These are phyloP conservation scores for Mycena albidolilacea DNA, from an alignment of 768 basidiomycete species.

Conservation along the genomic window DNA sequence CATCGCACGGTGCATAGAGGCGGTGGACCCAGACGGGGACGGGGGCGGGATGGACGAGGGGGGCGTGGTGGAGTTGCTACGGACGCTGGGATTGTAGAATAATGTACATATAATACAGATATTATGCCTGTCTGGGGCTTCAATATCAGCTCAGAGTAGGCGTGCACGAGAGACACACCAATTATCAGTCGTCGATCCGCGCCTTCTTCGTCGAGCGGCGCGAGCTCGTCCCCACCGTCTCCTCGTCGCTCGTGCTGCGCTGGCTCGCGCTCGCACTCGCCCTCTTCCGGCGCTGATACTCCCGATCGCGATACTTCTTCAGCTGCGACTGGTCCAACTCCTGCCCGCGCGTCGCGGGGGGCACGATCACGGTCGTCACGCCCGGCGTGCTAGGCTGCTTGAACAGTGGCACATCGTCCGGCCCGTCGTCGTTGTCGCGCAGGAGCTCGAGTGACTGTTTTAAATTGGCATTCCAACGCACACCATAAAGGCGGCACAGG, in stretches of 20 bases:
- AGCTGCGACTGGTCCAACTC: constrained; percentile 80
- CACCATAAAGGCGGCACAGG: constrained; percentile 22
- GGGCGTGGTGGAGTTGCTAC: constrained; percentile 67
- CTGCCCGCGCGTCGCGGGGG: constrained; percentile 77
- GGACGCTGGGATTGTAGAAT: constrained; percentile 56
- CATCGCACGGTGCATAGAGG: constrained; percentile 84
- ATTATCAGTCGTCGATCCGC: constrained; percentile 72
- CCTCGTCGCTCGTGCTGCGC: constrained; percentile 83
- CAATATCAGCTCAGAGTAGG: neutral
- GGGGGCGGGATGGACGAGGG: constrained; percentile 73
- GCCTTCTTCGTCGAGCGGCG: constrained; percentile 80
- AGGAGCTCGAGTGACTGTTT: constrained; percentile 80
- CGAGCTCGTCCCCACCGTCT: constrained; percentile 59
- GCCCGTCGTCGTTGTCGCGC: constrained; percentile 80
- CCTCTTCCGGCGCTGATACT: constrained; percentile 86
- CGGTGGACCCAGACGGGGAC: constrained; percentile 83
- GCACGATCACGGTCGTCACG: constrained; percentile 83
- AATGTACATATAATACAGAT: constrained; percentile 38
- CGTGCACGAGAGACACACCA: constrained; percentile 13
- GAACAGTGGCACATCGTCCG: constrained; percentile 67
- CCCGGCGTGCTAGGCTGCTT: constrained; percentile 78
- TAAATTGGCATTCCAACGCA: constrained; percentile 24
- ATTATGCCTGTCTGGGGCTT: constrained; percentile 10
- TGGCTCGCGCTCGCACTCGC: constrained; percentile 69
- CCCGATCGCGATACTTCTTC: constrained; percentile 84